phyloP scores from a whole-genome alignment of 805 yeast species.

The Yarrowia phangngaensis region DNA sequence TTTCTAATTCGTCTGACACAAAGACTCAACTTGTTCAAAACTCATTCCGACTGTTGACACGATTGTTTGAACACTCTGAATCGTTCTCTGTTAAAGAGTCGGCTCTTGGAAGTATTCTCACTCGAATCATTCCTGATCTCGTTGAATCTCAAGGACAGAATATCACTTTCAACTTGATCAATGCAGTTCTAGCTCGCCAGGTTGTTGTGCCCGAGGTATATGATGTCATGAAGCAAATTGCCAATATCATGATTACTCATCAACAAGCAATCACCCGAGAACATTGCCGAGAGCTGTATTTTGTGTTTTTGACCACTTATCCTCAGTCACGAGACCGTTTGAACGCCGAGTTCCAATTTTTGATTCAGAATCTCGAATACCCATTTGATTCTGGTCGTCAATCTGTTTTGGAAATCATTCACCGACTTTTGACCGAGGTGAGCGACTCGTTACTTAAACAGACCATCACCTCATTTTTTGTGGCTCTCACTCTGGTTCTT shows the following conservation, averaged over 20 bases:
- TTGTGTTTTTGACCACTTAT: slow-evolving; percentile 84
- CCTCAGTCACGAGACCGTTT: slow-evolving; percentile 87
- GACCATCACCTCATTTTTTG: slow-evolving; percentile 62
- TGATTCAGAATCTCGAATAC: slow-evolving; percentile 76
- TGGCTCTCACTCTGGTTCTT: slow-evolving; percentile 71
- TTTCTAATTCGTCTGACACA: slow-evolving; percentile 74
- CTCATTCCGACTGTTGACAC: slow-evolving; percentile 66
- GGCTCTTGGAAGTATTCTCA: slow-evolving; percentile 69
- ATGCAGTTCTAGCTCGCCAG: slow-evolving; percentile 69
- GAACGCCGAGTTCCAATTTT: slow-evolving; percentile 74
- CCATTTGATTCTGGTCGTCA: slow-evolving; percentile 83
- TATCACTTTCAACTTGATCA: slow-evolving; percentile 77
- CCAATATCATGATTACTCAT: slow-evolving; percentile 84
- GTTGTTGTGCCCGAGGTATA: slow-evolving; percentile 82
- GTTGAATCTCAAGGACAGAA: slow-evolving; percentile 89
- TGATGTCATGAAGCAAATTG: slow-evolving; percentile 76
- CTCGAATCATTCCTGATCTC: slow-evolving; percentile 75
- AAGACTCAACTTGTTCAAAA: slow-evolving; percentile 76
- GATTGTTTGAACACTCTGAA: slow-evolving; percentile 64
- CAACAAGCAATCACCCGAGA: slow-evolving; percentile 79
- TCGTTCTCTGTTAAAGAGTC: slow-evolving; percentile 62
- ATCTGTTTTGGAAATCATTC: slow-evolving; percentile 84
- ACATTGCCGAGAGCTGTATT: slow-evolving; percentile 76
- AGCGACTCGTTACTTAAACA: slow-evolving; percentile 51
- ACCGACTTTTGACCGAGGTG: slow-evolving; percentile 63